Percentiles rank a stretch among this genome's conserved stretches.
phyloP scores from a whole-genome alignment of 2,329 filamentous ascomycete genomes.

The Aspergillus latus region DNA sequence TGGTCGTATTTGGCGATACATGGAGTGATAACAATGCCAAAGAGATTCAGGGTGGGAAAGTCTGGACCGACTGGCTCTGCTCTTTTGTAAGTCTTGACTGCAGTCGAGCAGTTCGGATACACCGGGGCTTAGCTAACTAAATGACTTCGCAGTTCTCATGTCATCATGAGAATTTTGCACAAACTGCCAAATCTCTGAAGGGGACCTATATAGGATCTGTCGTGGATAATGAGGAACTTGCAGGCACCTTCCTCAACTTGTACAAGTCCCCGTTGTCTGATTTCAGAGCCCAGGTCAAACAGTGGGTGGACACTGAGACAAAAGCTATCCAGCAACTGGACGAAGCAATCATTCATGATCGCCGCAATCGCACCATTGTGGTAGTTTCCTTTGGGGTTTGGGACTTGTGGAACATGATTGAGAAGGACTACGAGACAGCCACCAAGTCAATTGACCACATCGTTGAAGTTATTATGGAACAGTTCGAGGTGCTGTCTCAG shows the following conservation, averaged over 20 bases:
- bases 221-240: constrained; percentile 35
- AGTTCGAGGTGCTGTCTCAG: constrained; percentile 32
- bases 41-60: constrained; percentile 27
- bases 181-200: constrained; percentile 29
- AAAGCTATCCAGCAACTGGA: constrained; percentile 24
- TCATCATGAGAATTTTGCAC: constrained; percentile 35
- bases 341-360: constrained; percentile 21
- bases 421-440: constrained; percentile 28
- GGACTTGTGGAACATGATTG: constrained; percentile 41
- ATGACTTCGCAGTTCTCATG: constrained; percentile 33
- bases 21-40: constrained; percentile 39
- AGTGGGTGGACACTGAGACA: constrained; percentile 37
- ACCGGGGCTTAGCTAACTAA: constrained; percentile 3
- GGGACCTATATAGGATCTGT: constrained; percentile 32
- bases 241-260: constrained; percentile 25
- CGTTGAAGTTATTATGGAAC: constrained; percentile 34
- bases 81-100: constrained; percentile 29
- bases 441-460: constrained; percentile 30
- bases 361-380: constrained; percentile 36
- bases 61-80: constrained; percentile 41
- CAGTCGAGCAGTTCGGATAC: not conserved
- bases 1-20: constrained; percentile 43
- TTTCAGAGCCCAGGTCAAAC: constrained; percentile 37
- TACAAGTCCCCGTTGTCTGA: constrained; percentile 33
- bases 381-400: constrained; percentile 41